Evolutionary conservation across 2,329 filamentous ascomycete species (phyloP).

Genomic region (Sporothrix brasiliensis): DNA sequence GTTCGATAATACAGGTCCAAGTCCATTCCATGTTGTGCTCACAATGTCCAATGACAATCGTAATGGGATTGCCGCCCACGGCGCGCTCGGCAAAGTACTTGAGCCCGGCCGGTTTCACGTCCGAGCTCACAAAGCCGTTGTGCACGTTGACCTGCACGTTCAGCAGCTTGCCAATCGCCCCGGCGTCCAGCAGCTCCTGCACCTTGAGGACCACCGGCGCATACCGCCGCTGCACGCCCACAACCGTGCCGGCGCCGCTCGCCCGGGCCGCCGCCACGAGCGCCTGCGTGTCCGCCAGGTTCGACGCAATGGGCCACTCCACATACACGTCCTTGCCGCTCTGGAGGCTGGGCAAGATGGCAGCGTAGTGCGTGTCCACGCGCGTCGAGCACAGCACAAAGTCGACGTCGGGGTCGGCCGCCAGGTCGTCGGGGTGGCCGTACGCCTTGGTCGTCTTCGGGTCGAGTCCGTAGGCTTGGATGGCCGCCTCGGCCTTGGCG

Average conservation of each 20-base stretch:
- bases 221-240: conserved; percentile 3
- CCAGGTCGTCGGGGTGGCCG: conserved; percentile 49
- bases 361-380: conserved; percentile 55
- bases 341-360: conserved; percentile 51
- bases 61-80: conserved; percentile 51
- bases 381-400: conserved; percentile 58
- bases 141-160: conserved; percentile 3
- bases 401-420: conserved; percentile 54
- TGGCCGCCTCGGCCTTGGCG: conserved; percentile 50
- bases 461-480: conserved; percentile 48
- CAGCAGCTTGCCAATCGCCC: conserved; percentile 4
- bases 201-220: conserved; percentile 5
- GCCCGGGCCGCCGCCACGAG: conserved; percentile 38
- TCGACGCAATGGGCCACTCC: conserved; percentile 61
- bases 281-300: conserved; percentile 46
- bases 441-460: conserved; percentile 37
- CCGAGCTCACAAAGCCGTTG: conserved; percentile 37
- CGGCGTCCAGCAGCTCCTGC: neutral
- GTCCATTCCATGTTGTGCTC: neutral
- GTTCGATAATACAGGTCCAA: neutral
- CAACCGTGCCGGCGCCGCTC: conserved; percentile 1
- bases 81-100: conserved; percentile 54
- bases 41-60: conserved; percentile 50
- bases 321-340: conserved; percentile 58
- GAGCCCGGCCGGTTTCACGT: conserved; percentile 43